Evolutionary conservation across 1,139 yeast species (phyloP).

Genomic region (Candida buenavistaensis): DNA sequence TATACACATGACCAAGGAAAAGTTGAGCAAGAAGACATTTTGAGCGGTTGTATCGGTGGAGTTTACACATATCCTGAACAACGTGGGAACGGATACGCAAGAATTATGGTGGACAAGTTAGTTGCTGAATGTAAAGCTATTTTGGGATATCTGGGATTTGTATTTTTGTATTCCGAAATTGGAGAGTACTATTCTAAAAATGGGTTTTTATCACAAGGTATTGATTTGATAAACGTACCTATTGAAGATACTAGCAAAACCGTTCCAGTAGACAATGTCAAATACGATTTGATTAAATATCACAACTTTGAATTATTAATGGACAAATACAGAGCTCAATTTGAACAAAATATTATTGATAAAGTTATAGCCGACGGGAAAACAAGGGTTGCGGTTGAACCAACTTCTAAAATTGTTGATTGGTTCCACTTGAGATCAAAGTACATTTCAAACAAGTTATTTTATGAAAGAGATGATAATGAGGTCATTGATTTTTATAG

Average conservation of each 20-base stretch:
- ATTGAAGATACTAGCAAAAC: too few species aligned
- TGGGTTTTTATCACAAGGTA: conserved; percentile 57
- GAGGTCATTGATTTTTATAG: conserved; percentile 23
- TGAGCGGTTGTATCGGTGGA: conserved; percentile 61
- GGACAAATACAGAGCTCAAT: conserved; percentile 22
- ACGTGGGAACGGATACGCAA: conserved; percentile 69
- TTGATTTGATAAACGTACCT: conserved; percentile 34
- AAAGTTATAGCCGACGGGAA: conserved; percentile 26
- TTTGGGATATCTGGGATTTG: conserved; percentile 40
- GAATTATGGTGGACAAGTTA: conserved; percentile 54
- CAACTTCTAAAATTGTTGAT: conserved; percentile 33
- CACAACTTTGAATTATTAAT: conserved; percentile 33
- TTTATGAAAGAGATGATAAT: conserved; percentile 17
- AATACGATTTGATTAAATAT: conserved; percentile 23
- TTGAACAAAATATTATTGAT: conserved; percentile 17
- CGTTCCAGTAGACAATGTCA: conserved; percentile 1
- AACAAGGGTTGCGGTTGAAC: conserved; percentile 30
- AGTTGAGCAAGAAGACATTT: conserved; percentile 24
- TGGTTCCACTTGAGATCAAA: conserved; percentile 49
- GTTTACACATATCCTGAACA: conserved; percentile 59
- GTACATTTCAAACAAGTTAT: conserved; percentile 32
- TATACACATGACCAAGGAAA: conserved; percentile 19
- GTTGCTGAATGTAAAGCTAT: conserved; percentile 24
- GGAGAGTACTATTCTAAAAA: conserved; percentile 62
- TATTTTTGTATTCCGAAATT: conserved; percentile 67